Base-by-base conservation (phyloP, 2,329 filamentous ascomycete genomes). In the Claviceps paspali region DNA sequence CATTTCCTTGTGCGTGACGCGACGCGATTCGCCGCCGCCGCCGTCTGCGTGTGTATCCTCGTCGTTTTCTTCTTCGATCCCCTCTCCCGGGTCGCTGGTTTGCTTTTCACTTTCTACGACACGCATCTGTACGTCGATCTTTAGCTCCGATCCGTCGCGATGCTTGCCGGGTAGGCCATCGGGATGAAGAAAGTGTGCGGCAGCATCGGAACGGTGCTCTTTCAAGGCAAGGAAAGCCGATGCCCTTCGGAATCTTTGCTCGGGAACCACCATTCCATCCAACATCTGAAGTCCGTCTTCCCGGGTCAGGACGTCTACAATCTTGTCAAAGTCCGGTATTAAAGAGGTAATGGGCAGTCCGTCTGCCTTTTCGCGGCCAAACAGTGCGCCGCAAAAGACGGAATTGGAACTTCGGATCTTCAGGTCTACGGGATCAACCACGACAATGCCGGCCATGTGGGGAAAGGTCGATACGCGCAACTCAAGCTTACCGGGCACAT, bases 401-500 rank as follows among this genome's bases (percentile, higher is more conserved):
- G 85, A 83, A 56, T 98, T 98, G 7, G 87, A 91, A 60, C 87
- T 95, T 52, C 82, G 82, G 49, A 98, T 82, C 35, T 75, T 73
- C 45, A 96, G 68, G 1, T 71, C 76, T 22, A 76, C 64, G 2
- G 88, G 80, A n/a, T 82, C 80, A 10, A 98, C 68, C 7, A 98
- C 87, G 52, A 98, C 78, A 50, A 98, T 95, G 34, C 91, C 91
- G 38, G 91, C 91, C 59, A 98, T 95, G 53, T 98, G 88, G 12
- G 91, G 91, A 46, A 95, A 93, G 52, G 86, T 94, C 12, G 88
- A 94, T 30, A 98, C 73, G 36, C 84, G 77, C 45, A 98, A 70
- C 45, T 83, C 77, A 14, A 75, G 70, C 47, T 78, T 67, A 29
- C 73, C 76, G 24, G 74, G 70, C 3, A 83, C 64, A 50, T 82